Percentiles rank a stretch among this genome's conserved stretches.
Conservation (phyloP, 768 basidiomycete genomes). For the Postia placenta region DNA sequence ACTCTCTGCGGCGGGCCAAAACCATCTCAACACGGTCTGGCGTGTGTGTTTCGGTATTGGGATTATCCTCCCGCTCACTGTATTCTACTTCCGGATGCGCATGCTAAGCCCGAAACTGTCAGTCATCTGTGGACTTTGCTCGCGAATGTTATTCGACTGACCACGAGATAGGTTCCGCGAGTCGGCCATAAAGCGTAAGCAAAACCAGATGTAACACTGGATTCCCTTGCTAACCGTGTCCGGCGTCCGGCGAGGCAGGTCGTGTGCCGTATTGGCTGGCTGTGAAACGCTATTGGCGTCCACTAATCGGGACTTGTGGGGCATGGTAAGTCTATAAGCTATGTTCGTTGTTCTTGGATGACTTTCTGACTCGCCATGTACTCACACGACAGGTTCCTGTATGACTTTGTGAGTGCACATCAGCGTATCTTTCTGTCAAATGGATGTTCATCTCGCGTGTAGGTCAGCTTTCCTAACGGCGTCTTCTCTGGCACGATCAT, state of each 20-base stretch:
- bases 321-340: conserved; percentile 61
- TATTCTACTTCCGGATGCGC: conserved; percentile 66
- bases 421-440: not conserved
- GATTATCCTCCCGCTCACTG: conserved; percentile 54
- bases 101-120: conserved; percentile 65
- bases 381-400: conserved; percentile 58
- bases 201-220: not conserved
- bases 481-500: conserved; percentile 67
- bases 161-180: conserved; percentile 31
- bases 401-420: conserved; percentile 48
- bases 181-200: conserved; percentile 58
- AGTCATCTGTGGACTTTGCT: conserved; percentile 5
- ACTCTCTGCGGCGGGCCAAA: conserved; percentile 56
- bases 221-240: not conserved
- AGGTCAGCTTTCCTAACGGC: conserved; percentile 73
- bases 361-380: too few relatives aligned
- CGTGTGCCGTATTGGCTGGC: conserved; percentile 58
- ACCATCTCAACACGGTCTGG: conserved; percentile 61
- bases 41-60: conserved; percentile 62
- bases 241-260: conserved; percentile 25
- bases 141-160: conserved; percentile 5
- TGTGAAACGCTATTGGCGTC: conserved; percentile 58
- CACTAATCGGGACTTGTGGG: conserved; percentile 66
- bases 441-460: too few relatives aligned
- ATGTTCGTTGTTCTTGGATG: too few relatives aligned